phyloP scores from a whole-genome alignment of 179 eudicot species.

The Spinacia oleracea region DNA sequence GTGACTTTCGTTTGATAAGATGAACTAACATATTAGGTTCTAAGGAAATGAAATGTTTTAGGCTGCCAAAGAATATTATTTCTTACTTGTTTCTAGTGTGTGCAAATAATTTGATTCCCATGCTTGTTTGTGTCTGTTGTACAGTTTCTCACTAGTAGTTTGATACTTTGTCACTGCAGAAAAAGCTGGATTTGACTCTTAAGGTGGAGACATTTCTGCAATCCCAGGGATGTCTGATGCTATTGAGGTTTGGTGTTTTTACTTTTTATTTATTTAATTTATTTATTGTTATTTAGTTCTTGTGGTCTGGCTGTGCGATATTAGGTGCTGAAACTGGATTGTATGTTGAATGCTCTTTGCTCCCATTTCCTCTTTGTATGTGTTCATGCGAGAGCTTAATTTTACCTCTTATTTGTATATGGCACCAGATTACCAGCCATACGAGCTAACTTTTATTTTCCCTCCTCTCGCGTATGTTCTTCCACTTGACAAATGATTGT shows the following conservation, averaged over 20 bases:
- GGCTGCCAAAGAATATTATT: too few species aligned
- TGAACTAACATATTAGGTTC: too few species aligned
- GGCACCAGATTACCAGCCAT: too few species aligned
- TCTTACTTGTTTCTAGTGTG: background rate
- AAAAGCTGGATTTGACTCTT: slow-evolving; percentile 70
- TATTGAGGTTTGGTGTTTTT: slow-evolving; percentile 64
- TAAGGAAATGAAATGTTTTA: too few species aligned
- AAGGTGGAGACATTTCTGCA: slow-evolving; percentile 82
- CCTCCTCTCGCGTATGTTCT: too few species aligned
- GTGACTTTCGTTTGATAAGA: too few species aligned
- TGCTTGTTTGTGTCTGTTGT: background rate
- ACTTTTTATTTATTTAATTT: too few species aligned
- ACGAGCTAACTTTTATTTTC: too few species aligned
- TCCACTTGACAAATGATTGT: too few species aligned
- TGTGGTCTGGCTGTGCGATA: background rate
- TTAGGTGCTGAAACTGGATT: background rate
- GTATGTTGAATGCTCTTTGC: background rate
- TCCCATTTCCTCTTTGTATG: background rate
- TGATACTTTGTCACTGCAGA: too few species aligned
- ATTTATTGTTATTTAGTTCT: background rate
- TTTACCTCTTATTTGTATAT: too few species aligned
- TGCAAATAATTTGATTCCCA: background rate
- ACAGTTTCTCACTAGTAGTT: too few species aligned
- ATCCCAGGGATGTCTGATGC: slow-evolving; percentile 87
- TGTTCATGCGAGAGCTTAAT: background rate